Evolutionary conservation across 495 filamentous ascomycete species (phyloP).

Genomic region (Cercophora newfieldiana): DNA sequence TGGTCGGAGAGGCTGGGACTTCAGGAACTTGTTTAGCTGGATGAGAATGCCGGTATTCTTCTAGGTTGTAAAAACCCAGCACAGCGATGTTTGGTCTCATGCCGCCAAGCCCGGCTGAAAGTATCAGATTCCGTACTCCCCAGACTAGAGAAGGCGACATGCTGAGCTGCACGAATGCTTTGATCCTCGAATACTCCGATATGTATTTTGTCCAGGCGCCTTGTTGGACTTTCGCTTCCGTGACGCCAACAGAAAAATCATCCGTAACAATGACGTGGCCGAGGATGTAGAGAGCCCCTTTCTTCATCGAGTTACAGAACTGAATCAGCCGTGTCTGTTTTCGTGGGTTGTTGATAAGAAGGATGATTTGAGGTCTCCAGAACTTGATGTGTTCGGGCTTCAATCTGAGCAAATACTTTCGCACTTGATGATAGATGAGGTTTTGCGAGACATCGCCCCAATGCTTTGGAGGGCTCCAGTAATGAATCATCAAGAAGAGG

Average conservation of each 20-base stretch:
- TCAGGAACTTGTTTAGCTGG: slow-evolving; percentile 38
- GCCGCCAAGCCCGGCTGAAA: slow-evolving; percentile 81
- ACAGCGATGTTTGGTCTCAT: slow-evolving; percentile 90
- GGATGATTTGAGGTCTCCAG: slow-evolving; percentile 82
- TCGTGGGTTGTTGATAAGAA: slow-evolving; percentile 80
- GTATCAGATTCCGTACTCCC: slow-evolving; percentile 78
- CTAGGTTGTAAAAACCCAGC: slow-evolving; percentile 71
- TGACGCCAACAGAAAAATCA: slow-evolving; percentile 74
- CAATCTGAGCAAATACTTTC: slow-evolving; percentile 81
- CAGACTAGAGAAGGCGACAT: slow-evolving; percentile 82
- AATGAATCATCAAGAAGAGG: slow-evolving; percentile 83
- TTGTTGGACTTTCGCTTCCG: slow-evolving; percentile 80
- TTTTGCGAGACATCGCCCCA: slow-evolving; percentile 92
- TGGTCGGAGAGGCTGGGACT: slow-evolving; percentile 27
- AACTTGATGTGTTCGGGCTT: slow-evolving; percentile 90
- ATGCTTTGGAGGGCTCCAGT: slow-evolving; percentile 77
- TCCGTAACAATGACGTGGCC: slow-evolving; percentile 85
- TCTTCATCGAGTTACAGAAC: slow-evolving; percentile 90
- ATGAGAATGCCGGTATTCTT: slow-evolving; percentile 61
- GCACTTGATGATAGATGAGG: slow-evolving; percentile 87
- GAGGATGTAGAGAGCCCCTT: slow-evolving; percentile 80
- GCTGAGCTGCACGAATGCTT: slow-evolving; percentile 84
- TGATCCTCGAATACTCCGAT: slow-evolving; percentile 77
- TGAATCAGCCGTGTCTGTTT: slow-evolving; percentile 78
- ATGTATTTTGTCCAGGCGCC: slow-evolving; percentile 82